phyloP scores from a whole-genome alignment of 768 basidiomycete species.

The Daedaleopsis sinensis region DNA sequence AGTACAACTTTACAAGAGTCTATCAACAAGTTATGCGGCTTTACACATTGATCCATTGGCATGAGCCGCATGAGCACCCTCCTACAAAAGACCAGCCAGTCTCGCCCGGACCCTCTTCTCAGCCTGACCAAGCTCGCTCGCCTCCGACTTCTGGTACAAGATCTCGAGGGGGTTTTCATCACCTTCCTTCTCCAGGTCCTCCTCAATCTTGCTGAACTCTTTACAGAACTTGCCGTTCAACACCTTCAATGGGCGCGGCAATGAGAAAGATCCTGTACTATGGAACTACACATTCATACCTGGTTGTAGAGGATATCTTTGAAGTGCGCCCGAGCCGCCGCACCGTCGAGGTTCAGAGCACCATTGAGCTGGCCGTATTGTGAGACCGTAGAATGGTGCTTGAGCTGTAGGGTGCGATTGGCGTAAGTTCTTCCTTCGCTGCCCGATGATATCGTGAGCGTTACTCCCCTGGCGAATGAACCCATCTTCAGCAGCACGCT shows the following conservation, averaged over 20 bases:
- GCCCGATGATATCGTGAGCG: not conserved
- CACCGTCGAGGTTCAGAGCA: conserved; percentile 57
- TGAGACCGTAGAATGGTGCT: conserved; percentile 62
- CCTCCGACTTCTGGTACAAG: conserved; percentile 52
- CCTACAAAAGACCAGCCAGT: conserved; percentile 43
- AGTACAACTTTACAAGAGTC: not conserved
- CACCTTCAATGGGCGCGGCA: conserved; percentile 37
- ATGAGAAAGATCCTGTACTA: not conserved
- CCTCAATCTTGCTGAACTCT: conserved; percentile 58
- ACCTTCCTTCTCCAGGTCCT: conserved; percentile 58
- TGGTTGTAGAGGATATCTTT: conserved; percentile 61
- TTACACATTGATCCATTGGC: too few relatives aligned
- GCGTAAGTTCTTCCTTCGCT: not conserved
- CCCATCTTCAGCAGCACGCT: conserved; percentile 67
- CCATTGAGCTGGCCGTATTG: conserved; percentile 66
- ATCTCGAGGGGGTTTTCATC: conserved; percentile 54
- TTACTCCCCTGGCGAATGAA: conserved; percentile 55
- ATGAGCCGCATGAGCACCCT: too few relatives aligned
- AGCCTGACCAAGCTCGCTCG: conserved; percentile 56
- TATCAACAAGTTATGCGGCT: too few relatives aligned
- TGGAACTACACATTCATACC: conserved; percentile 28
- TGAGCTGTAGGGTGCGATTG: conserved; percentile 42
- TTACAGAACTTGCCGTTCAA: conserved; percentile 61
- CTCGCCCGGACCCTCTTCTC: conserved; percentile 60
- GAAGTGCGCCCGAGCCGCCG: conserved; percentile 52